Evolutionary conservation across 2,329 filamentous ascomycete genomes (phyloP).

Genomic region (Alternaria arbusti): DNA sequence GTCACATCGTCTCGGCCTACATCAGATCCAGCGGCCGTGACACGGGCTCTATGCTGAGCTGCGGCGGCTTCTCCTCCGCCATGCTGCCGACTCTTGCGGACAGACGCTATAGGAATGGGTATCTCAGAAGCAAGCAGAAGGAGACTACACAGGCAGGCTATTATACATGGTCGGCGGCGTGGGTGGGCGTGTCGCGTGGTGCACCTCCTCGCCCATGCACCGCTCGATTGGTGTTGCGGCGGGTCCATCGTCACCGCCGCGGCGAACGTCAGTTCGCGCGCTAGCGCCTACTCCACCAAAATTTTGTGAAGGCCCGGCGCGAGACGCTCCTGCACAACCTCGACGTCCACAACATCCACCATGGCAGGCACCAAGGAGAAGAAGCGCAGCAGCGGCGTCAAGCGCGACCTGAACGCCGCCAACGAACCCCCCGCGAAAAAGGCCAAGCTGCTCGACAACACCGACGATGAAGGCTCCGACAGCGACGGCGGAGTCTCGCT

Average conservation of each 20-base stretch:
- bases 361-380: slow-evolving; percentile 37
- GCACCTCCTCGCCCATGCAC: slow-evolving; percentile 13
- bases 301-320: slow-evolving; percentile 26
- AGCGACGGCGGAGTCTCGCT: slow-evolving; percentile 51
- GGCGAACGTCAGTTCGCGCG: slow-evolving; percentile 28
- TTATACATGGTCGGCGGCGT: slow-evolving; percentile 21
- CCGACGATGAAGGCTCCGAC: slow-evolving; percentile 39
- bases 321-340: background rate
- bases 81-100: slow-evolving; percentile 25
- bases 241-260: slow-evolving; percentile 23
- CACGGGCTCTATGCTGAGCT: slow-evolving; percentile 48
- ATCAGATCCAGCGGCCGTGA: slow-evolving; percentile 51
- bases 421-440: slow-evolving; percentile 41
- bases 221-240: slow-evolving; percentile 18
- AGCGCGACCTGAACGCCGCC: slow-evolving; percentile 30
- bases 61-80: slow-evolving; percentile 43
- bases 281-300: slow-evolving; percentile 29
- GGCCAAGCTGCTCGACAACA: slow-evolving; percentile 47
- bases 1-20: slow-evolving; percentile 31
- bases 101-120: slow-evolving; percentile 1
- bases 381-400: slow-evolving; percentile 30
- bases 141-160: slow-evolving; percentile 26
- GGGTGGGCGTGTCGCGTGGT: slow-evolving; percentile 12
- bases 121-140: slow-evolving; percentile 7
- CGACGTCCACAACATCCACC: background rate